Evolutionary conservation across 768 basidiomycete genomes (phyloP).

Genomic region (Termitomyces sp.): DNA sequence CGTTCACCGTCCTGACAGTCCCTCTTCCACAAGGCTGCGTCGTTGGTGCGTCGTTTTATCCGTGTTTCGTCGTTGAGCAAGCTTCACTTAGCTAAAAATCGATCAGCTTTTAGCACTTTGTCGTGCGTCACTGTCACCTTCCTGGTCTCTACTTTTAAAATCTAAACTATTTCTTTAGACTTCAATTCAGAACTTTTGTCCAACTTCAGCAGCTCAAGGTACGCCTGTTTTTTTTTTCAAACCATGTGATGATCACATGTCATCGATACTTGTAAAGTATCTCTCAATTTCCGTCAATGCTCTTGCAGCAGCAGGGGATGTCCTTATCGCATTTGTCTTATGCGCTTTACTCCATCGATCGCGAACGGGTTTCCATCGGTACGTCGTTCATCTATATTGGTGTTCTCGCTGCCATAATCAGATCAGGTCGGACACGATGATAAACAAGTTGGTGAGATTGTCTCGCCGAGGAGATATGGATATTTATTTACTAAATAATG

Average conservation of each 20-base stretch:
- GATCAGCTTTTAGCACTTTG: slow-evolving; percentile 27
- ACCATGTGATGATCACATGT: neutral
- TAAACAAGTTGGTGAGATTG: slow-evolving; percentile 33
- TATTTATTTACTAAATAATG: neutral
- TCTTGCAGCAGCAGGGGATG: slow-evolving; percentile 38
- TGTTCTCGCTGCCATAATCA: neutral
- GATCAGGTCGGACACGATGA: slow-evolving; percentile 40
- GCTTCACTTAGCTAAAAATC: neutral
- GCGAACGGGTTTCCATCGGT: slow-evolving; percentile 45
- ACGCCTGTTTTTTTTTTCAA: neutral
- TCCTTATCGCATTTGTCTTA: slow-evolving; percentile 39
- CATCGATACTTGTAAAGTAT: slow-evolving; percentile 15
- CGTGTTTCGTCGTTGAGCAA: neutral
- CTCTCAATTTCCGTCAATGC: slow-evolving; percentile 41
- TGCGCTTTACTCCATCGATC: slow-evolving; percentile 36
- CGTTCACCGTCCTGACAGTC: neutral
- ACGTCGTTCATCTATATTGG: slow-evolving; percentile 1
- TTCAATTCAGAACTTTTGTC: slow-evolving; percentile 26
- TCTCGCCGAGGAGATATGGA: neutral
- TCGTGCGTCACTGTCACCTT: slow-evolving; percentile 25
- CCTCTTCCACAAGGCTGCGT: slow-evolving; percentile 18
- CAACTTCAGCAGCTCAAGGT: slow-evolving; percentile 34
- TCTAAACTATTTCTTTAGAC: slow-evolving; percentile 14
- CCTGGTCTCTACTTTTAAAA: neutral
- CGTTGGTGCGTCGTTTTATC: slow-evolving; percentile 22